Evolutionary conservation across 2,329 filamentous ascomycete species (phyloP), one percentile per base, ranked within the genome.

Genomic region (Cercospora zeae-maydis): DNA sequence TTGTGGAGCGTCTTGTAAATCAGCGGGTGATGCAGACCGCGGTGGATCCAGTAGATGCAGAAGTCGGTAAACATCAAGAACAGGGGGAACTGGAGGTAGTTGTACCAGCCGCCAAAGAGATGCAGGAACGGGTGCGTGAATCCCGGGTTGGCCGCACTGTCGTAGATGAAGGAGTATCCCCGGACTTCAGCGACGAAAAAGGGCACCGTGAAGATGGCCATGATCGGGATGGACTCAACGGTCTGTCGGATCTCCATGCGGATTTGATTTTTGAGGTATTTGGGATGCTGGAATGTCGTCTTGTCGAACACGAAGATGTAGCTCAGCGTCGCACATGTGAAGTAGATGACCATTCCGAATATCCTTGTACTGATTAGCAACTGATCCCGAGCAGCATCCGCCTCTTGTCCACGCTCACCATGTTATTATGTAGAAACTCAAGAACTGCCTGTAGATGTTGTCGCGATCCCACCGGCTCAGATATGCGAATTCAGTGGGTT

Each of bases 211-310:
- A 93, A 83, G 62, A 93, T 68, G 56, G 92, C 84, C 88, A 97
- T 96, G 75, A 87, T 75, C 19, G 93, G 93, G 81, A 97, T 88
- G 37, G 92, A 83, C 52, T 78, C 77, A 78, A 88, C 86, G 66
- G 93, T 87, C 79, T 96, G 92, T 67, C 82, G 81, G 72, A 98
- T 96, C 77, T 98, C 93, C 71, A 92, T 84, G 63, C 83, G 81
- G 67, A 97, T 88, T 77, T 97, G 93, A 78, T 96, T 93, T 80
- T 95, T 96, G 74, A 97, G 88, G 78, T 93, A 98, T 75, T 95
- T 95, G 53, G 93, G 93, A 76, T 98, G 93, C 58, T 91, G 82
- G 78, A 93, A 87, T 49, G 91, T 95, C 45, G 86, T 84, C 78
- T 97, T 95, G 79, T 97, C 93, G 80, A 96, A 97, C 74, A 97